Evolutionary conservation across 129 eudicot genomes (phyloP), one percentile per base, ranked within the genome.

Genomic region (Tagetes patula): DNA sequence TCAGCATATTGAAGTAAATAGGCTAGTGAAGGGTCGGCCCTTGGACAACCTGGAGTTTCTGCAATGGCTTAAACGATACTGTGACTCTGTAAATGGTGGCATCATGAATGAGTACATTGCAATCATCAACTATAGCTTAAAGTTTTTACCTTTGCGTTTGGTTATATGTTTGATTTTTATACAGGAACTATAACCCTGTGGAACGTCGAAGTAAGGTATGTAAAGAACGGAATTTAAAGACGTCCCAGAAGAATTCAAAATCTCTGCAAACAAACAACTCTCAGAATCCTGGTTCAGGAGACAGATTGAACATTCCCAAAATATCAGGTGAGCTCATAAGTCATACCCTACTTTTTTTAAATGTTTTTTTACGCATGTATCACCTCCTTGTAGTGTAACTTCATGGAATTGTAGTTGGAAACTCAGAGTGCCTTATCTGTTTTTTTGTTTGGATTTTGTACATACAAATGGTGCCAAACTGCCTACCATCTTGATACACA

Each of bases 21-120:
- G 79, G 70, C 87, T 94, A 36, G 91, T 94, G 36, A 90, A 94
- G 79, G 93, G 91, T 67, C 88, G 97, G 58, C 97, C 98, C 2
- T 65, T 94, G 83, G 98, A 94, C 79, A 94, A 94, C 69, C 72
- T 94, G 88, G 98, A 94, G 81, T 94, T 94, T 71, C 79, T 94
- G 50, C 98, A 94, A 70, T 94, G 98, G 98, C 81, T 94, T 73
- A 94, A 94, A 78, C 98, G 96, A 69, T 90, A 94, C 54, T 90
- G 98, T 20, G 98, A 94, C 76, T 90, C 97, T 37, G 69, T 94
- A 68, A 90, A 88, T 76, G 96, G 98, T 78, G 98, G 98, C 71
- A 84, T 90, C 60, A 94, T 88, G 98, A 90, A 90, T 43, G 92
- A 90, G 98, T 93, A 90, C 74, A 41, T 33, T 8, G 9, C 58